A percentile compares a stretch with the other conserved stretches of the same genome.
Conservation (phyloP, 75 land plant species). For the Selaginella tamariscina region DNA sequence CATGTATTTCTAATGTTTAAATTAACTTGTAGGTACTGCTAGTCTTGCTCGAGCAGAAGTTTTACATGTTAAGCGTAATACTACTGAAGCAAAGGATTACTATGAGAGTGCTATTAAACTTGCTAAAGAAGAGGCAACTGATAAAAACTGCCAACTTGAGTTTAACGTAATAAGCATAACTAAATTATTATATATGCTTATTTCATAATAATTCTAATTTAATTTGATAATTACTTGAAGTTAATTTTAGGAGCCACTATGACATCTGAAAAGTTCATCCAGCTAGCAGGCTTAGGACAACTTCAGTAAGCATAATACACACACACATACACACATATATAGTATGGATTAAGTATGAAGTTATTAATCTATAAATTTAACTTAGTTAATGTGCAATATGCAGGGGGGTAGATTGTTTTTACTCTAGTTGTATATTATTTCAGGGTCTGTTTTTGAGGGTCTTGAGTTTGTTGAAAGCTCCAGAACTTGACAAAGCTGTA, state of each 20-base stretch:
- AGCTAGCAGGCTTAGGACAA: slow-evolving; percentile 6
- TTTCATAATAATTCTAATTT: too few species aligned
- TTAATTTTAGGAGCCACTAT: background rate
- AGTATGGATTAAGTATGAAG: too few species aligned
- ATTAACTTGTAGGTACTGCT: background rate
- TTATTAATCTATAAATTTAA: too few species aligned
- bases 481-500: background rate
- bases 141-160: background rate
- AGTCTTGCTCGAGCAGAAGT: background rate
- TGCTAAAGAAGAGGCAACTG: background rate
- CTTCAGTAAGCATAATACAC: background rate
- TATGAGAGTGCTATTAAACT: background rate
- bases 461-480: slow-evolving; percentile 4
- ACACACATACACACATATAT: too few species aligned
- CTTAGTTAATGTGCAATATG: background rate
- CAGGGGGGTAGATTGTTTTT: background rate
- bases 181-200: too few species aligned
- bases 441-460: background rate
- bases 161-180: too few species aligned
- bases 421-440: background rate
- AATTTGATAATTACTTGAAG: too few species aligned
- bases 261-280: background rate
- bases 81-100: background rate
- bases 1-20: background rate
- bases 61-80: background rate